Base-by-base conservation (phyloP, 2,329 filamentous ascomycete genomes). In the Aspergillus awamori region DNA sequence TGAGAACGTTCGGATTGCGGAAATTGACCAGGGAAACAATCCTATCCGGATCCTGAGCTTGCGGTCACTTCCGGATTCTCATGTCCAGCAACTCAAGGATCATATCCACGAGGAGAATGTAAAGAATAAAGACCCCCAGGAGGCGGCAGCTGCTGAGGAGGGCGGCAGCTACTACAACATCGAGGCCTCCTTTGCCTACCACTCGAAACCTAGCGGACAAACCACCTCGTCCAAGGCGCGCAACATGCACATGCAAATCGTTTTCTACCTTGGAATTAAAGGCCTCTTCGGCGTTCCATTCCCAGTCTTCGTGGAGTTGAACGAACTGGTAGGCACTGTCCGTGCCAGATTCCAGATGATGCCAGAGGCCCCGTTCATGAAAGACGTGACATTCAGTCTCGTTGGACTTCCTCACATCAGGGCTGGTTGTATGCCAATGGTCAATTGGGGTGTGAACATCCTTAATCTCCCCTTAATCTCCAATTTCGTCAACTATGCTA, bases 181-280 rank as follows among this genome's bases (percentile, higher is more conserved):
- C 53, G 93, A 97, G 75, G 89, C 91, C 26, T 92, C 92, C 0
- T 89, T 97, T 70, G 93, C 93, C 1, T 97, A 97, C 74, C 93
- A 97, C 71, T 92, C 94, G 8, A 87, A 89, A 73, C 93, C 93
- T 11, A 89, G 86, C 2, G 84, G 86, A 5, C 82, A 82, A 60
- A 86, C 88, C 52, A 84, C 92, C 13, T 89, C 91, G 2, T 89
- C 91, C 49, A 95, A 93, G 76, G 92, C 93, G 5, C 87, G 90
- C 67, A 98, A 97, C 74, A 97, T 97, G 92, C 93, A 96, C 71
- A 97, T 97, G 92, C 90, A 96, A 70, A 79, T 98, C 13, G 87
- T 97, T 8, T 98, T 99, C 75, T 98, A 97, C 66, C 84, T 98
- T 1, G 95, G 95, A 60, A 81, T 96, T 72, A 92, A 91, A 72